Conservation (phyloP, 2,329 filamentous ascomycete species). For the Claviceps sp. region DNA sequence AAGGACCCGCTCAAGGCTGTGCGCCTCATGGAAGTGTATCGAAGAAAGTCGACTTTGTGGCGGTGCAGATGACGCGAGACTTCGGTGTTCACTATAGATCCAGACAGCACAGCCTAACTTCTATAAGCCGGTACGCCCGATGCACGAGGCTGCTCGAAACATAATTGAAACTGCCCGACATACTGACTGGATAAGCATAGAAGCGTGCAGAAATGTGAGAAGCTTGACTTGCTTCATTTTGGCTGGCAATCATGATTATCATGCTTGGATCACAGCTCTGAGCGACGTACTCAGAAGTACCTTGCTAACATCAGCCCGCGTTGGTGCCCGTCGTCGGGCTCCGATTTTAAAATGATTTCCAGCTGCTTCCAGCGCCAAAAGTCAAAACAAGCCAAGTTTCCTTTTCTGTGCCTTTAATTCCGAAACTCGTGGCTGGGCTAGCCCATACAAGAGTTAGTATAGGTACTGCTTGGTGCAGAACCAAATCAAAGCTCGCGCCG, state of each 20-base stretch:
- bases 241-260: too few relatives aligned
- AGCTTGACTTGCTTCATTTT: too few relatives aligned
- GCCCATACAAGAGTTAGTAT: too few relatives aligned
- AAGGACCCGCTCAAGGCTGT: conserved; percentile 16
- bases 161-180: too few relatives aligned
- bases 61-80: conserved; percentile 16
- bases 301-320: not conserved
- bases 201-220: too few relatives aligned
- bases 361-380: not conserved
- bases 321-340: not conserved
- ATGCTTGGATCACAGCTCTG: too few relatives aligned
- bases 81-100: not conserved
- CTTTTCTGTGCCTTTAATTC: too few relatives aligned
- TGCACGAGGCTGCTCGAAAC: not conserved
- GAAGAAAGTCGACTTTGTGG: conserved; percentile 28
- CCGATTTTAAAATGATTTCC: not conserved
- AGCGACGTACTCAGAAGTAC: not conserved
- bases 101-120: too few relatives aligned
- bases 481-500: not conserved
- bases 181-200: too few relatives aligned
- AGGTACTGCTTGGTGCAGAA: not conserved
- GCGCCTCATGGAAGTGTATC: conserved; percentile 30
- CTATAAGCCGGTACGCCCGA: not conserved
- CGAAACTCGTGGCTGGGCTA: too few relatives aligned
- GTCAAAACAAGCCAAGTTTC: not conserved